Evolutionary conservation across 1,139 yeast species (phyloP), one percentile per base, ranked within the genome.

Genomic region (Yamadazyma triangularis): DNA sequence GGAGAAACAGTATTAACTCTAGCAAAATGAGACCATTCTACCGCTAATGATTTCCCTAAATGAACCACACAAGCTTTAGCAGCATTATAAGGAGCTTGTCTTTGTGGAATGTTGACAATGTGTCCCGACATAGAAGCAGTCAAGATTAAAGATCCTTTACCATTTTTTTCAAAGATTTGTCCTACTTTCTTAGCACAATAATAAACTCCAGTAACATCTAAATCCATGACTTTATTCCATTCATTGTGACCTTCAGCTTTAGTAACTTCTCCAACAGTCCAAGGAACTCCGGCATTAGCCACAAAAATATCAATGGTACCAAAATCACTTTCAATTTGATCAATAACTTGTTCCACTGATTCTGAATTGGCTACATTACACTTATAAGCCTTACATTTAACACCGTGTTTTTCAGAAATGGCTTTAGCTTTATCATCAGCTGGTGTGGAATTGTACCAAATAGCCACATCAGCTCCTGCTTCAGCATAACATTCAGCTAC

Each of bases 261-360:
- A 38, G 83, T 62, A 45, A 78, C 54, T 24, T 79, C 69, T 15
- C 94, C 95, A 15, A 77, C 74, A 23, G 79, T 72, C 95, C 95
- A 87, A 18, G 93, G 85, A 26, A 85, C 77, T 39, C 96, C 96
- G 15, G 96, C 96, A 56, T 87, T 87, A 49, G 95, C 93, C 18
- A 87, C 94, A 52, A 86, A 81, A 23, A 86, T 69, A 52, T 87
- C 96, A 45, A 87, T 79, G 38, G 78, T 76, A 24, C 78, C 78
- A 53, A 88, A 87, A 50, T 86, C 95, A 44, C 64, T 47, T 45
- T 70, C 77, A 40, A 80, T 82, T 50, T 74, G 73, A 23, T 56
- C 53, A 33, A 86, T 69, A 6, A 78, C 74, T 16, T 50, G 47
- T 45, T 74, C 77, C 21, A 85, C 93, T 7, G 68, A 69, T 11